Evolutionary conservation across 2,329 filamentous ascomycete species (phyloP).

Genomic region (Lizonia empirigonia): DNA sequence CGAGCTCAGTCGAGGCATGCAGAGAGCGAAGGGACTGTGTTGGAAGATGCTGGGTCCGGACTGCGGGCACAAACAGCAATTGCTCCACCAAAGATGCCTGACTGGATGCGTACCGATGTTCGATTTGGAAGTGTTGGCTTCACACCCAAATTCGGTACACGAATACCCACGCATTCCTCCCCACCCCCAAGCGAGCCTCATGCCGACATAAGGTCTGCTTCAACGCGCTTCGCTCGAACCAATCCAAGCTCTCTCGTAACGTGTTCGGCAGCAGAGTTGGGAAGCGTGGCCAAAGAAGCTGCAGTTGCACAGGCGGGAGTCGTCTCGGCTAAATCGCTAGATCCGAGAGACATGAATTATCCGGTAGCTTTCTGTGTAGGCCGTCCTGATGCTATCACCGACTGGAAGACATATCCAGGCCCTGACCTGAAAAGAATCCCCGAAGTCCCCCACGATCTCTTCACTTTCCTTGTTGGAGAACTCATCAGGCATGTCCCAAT

Average conservation of each 20-base stretch:
- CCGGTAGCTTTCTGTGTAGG: constrained; percentile 5
- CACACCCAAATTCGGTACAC: background rate
- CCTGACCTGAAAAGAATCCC: constrained; percentile 1
- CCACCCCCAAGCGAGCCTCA: background rate
- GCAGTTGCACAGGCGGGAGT: background rate
- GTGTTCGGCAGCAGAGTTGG: too few relatives aligned
- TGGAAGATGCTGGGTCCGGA: background rate
- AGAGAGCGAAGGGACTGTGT: background rate
- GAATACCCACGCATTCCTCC: background rate
- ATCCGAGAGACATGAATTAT: background rate
- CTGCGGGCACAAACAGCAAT: background rate
- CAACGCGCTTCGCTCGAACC: background rate
- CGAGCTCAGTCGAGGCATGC: background rate
- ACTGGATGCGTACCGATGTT: constrained; percentile 3
- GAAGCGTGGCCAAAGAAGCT: background rate
- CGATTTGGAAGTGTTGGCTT: background rate
- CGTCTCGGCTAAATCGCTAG: background rate
- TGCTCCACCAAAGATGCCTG: background rate
- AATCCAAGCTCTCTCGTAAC: background rate
- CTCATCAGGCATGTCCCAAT: constrained; percentile 13
- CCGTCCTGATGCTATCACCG: background rate
- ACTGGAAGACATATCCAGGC: constrained; percentile 1
- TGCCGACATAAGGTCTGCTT: background rate
- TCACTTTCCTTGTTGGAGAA: constrained; percentile 4
- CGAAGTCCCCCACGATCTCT: constrained; percentile 1